Percentiles rank a stretch among this genome's conserved stretches.
These are phyloP conservation scores for Aphanoascus verrucosus DNA, from an alignment of 2,329 filamentous ascomycete genomes.

Conservation along the genomic window DNA sequence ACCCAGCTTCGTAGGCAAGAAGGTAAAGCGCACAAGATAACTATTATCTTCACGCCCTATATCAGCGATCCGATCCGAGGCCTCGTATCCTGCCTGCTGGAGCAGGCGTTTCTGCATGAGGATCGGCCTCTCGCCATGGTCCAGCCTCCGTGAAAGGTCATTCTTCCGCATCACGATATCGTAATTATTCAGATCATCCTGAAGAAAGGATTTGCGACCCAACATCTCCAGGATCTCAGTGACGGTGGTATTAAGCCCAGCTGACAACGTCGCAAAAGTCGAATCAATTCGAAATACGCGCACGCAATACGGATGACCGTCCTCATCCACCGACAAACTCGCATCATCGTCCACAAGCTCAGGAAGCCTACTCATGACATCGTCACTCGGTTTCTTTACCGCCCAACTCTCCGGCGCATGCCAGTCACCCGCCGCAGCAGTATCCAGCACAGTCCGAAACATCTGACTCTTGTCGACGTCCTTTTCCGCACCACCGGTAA, in stretches of 20 bases:
- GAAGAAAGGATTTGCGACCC: constrained; percentile 85
- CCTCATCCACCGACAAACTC: constrained; percentile 61
- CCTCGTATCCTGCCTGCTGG: constrained; percentile 83
- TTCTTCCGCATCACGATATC: constrained; percentile 93
- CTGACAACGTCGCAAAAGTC: constrained; percentile 85
- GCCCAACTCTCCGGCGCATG: constrained; percentile 96
- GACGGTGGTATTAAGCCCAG: constrained; percentile 72
- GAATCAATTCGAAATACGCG: constrained; percentile 89
- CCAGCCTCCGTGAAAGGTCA: constrained; percentile 72
- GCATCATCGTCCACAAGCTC: constrained; percentile 56
- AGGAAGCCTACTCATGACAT: constrained; percentile 26
- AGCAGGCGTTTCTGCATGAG: constrained; percentile 84
- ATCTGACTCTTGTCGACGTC: constrained; percentile 20
- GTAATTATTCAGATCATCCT: constrained; percentile 84
- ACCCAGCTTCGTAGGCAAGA: constrained; percentile 78
- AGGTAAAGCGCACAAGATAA: constrained; percentile 91
- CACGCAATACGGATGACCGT: constrained; percentile 72
- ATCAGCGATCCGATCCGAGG: constrained; percentile 78
- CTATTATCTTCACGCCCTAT: constrained; percentile 94
- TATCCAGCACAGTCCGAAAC: constrained; percentile 22
- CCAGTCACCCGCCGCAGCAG: constrained; percentile 52
- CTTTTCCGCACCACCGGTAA: constrained; percentile 26
- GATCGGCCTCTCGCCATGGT: constrained; percentile 67
- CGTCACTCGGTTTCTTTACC: constrained; percentile 53
- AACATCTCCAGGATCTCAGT: constrained; percentile 80